A percentile compares a stretch with the other conserved stretches of the same genome.
phyloP scores from a whole-genome alignment of 2,329 filamentous ascomycete species.

The Pseudofabraea citricarpa region DNA sequence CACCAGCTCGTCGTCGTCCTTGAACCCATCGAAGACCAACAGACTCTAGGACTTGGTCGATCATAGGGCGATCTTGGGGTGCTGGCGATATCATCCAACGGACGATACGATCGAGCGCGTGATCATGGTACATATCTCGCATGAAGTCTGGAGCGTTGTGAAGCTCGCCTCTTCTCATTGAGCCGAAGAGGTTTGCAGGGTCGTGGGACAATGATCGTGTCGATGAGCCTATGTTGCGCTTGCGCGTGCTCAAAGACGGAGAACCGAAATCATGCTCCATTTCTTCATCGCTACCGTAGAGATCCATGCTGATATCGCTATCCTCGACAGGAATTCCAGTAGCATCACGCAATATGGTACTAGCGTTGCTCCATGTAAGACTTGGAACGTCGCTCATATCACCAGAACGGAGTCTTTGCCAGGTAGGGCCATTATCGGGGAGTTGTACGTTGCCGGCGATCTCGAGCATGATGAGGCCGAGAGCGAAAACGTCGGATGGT shows the following conservation, averaged over 20 bases:
- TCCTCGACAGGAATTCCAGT: slow-evolving; percentile 59
- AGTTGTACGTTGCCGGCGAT: slow-evolving; percentile 91
- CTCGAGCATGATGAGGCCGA: slow-evolving; percentile 92
- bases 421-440: slow-evolving; percentile 86
- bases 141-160: slow-evolving; percentile 79
- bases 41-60: slow-evolving; percentile 67
- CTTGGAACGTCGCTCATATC: slow-evolving; percentile 87
- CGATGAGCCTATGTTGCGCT: slow-evolving; percentile 22
- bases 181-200: slow-evolving; percentile 29
- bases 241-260: slow-evolving; percentile 24
- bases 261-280: slow-evolving; percentile 32
- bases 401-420: slow-evolving; percentile 83
- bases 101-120: slow-evolving; percentile 80
- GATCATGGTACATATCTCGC: slow-evolving; percentile 65
- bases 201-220: slow-evolving; percentile 27
- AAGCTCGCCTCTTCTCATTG: slow-evolving; percentile 49
- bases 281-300: slow-evolving; percentile 34
- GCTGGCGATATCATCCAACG: slow-evolving; percentile 81
- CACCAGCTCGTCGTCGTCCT: slow-evolving; percentile 71
- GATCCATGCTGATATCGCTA: slow-evolving; percentile 24
- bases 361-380: slow-evolving; percentile 74
- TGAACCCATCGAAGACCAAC: slow-evolving; percentile 79
- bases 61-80: slow-evolving; percentile 66
- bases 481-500: slow-evolving; percentile 87
- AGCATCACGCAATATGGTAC: slow-evolving; percentile 67